These are phyloP conservation scores for Athelia sp. DNA, from an alignment of 1,284 basidiomycete genomes.

Conservation along the genomic window DNA sequence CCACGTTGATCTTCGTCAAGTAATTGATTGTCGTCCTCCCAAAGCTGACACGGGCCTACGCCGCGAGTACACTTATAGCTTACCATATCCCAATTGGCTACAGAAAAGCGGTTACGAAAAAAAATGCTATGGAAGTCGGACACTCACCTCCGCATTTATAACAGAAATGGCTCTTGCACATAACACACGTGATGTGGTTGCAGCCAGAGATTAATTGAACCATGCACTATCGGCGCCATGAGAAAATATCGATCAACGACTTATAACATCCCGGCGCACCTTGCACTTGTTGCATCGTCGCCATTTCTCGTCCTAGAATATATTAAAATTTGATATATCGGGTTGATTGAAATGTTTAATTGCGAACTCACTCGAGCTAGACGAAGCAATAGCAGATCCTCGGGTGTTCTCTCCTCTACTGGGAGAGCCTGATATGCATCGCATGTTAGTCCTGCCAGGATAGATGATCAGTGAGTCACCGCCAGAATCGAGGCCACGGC, in stretches of 20 bases:
- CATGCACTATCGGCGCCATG: conserved; percentile 10
- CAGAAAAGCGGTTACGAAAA: background rate
- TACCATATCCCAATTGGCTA: conserved; percentile 21
- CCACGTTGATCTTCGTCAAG: background rate
- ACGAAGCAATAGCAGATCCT: conserved; percentile 32
- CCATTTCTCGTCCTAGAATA: conserved; percentile 32
- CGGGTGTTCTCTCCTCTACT: conserved; percentile 33
- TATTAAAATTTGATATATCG: background rate
- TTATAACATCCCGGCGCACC: conserved; percentile 14
- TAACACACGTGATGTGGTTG: conserved; percentile 34
- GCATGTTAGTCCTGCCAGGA: conserved; percentile 26
- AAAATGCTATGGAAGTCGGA: background rate
- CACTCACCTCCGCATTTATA: conserved; percentile 33
- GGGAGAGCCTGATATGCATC: conserved; percentile 35
- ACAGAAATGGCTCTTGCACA: conserved; percentile 31
- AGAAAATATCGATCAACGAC: background rate
- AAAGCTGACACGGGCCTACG: background rate
- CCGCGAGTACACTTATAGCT: conserved; percentile 23
- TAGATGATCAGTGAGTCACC: background rate
- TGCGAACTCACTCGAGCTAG: conserved; percentile 24
- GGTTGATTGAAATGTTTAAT: background rate
- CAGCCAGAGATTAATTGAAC: conserved; percentile 33
- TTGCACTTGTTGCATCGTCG: conserved; percentile 36
- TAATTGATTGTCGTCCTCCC: background rate
- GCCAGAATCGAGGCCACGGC: background rate